A percentile compares a stretch with the other conserved stretches of the same genome.
These are phyloP conservation scores for Stachybotrys chlorohalonatus DNA, from an alignment of 2,329 filamentous ascomycete genomes.

Conservation along the genomic window DNA sequence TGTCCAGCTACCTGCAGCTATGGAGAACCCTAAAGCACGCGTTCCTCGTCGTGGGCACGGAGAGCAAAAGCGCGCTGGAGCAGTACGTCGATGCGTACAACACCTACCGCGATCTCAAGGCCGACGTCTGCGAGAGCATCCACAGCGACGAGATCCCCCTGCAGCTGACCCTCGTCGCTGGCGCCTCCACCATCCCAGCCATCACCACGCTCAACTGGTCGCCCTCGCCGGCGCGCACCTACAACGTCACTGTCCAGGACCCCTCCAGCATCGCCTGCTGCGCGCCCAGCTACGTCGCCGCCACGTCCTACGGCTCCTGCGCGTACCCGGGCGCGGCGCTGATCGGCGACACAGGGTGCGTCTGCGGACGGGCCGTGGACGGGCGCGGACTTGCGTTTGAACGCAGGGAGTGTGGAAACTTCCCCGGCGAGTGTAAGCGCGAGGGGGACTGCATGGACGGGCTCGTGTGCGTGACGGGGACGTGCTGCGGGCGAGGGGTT, in stretches of 20 bases:
- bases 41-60: constrained; percentile 11
- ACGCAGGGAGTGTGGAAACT: constrained; percentile 23
- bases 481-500: constrained; percentile 24
- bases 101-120: constrained; percentile 15
- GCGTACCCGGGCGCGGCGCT: constrained; percentile 21
- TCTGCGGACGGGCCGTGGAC: constrained; percentile 21
- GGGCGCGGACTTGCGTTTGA: constrained; percentile 20
- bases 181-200: constrained; percentile 15
- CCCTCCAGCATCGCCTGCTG: constrained; percentile 23
- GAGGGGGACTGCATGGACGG: constrained; percentile 17
- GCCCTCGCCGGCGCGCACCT: constrained; percentile 12
- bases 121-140: constrained; percentile 24
- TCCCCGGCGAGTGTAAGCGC: constrained; percentile 12
- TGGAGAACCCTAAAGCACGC: constrained; percentile 20
- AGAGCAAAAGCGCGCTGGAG: constrained; percentile 15
- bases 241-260: constrained; percentile 25
- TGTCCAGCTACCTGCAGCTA: constrained; percentile 17
- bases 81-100: constrained; percentile 23
- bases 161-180: constrained; percentile 22
- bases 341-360: constrained; percentile 19
- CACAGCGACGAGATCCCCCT: constrained; percentile 20
- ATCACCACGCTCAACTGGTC: constrained; percentile 20
- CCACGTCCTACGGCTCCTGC: constrained; percentile 9
- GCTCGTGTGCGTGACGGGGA: constrained; percentile 23
- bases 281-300: constrained; percentile 13